These are phyloP conservation scores for Avicennia marina DNA, from an alignment of 257 asterid genomes.

Conservation along the genomic window DNA sequence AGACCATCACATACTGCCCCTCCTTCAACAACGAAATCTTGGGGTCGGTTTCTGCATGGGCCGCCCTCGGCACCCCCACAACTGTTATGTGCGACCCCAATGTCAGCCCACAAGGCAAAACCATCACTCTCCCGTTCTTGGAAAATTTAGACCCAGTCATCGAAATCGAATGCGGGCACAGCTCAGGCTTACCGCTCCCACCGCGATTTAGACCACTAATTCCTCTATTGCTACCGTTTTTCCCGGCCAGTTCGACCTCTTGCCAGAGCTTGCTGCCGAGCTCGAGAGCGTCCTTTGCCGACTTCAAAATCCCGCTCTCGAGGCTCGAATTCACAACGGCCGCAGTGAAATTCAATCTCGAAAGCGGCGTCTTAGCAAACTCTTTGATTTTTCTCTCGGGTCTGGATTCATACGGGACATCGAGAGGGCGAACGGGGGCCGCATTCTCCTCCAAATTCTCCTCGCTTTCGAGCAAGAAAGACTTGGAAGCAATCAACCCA, in stretches of 20 bases:
- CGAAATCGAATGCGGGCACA: conserved; percentile 62
- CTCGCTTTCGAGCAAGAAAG: conserved; percentile 64
- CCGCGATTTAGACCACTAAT: conserved; percentile 13
- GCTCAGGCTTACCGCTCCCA: conserved; percentile 21
- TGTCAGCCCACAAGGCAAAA: conserved; percentile 81
- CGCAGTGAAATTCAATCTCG: conserved; percentile 51
- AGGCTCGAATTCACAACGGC: conserved; percentile 39
- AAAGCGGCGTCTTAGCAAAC: conserved; percentile 22
- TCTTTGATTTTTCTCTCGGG: conserved; percentile 34
- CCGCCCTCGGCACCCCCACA: conserved; percentile 68
- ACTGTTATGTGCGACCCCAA: conserved; percentile 84
- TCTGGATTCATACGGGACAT: conserved; percentile 34
- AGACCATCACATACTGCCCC: conserved; percentile 78
- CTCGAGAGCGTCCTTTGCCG: conserved; percentile 66
- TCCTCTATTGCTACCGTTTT: conserved; percentile 12
- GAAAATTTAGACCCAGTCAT: conserved; percentile 46
- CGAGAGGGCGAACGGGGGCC: conserved; percentile 50
- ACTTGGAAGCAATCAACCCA: conserved; percentile 50
- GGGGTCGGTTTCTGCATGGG: conserved; percentile 66
- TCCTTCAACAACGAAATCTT: conserved; percentile 66
- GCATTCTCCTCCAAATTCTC: conserved; percentile 53
- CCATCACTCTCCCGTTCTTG: conserved; percentile 44
- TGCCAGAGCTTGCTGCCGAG: conserved; percentile 73
- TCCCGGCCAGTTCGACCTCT: conserved; percentile 43
- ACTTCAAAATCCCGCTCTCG: conserved; percentile 44